Evolutionary conservation across 495 filamentous ascomycete genomes (phyloP).

Genomic region (Penicillium fimorum): DNA sequence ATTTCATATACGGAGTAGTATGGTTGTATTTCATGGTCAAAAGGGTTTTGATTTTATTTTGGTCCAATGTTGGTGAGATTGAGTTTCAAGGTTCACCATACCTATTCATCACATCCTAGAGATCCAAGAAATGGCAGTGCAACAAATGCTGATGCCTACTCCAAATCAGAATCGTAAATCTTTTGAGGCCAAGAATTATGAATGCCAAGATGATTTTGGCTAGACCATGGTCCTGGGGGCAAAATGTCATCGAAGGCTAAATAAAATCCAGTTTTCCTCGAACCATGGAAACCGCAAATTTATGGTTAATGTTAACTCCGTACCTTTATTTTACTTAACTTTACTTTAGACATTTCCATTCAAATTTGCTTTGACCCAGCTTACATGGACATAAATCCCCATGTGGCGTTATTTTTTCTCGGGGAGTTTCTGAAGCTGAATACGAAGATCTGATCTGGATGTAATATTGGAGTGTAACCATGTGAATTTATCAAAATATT

Average conservation of each 20-base stretch:
- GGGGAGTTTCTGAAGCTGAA: conserved; percentile 25
- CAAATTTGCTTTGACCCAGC: conserved; percentile 7
- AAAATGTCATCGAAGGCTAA: conserved; percentile 31
- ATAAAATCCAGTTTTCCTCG: conserved; percentile 20
- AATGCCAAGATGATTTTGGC: conserved; percentile 20
- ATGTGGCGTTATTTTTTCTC: conserved; percentile 27
- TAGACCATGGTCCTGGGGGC: conserved; percentile 7
- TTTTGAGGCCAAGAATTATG: conserved; percentile 12
- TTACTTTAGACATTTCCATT: conserved; percentile 4
- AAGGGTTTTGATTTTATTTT: conserved; percentile 1
- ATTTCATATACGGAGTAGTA: neutral
- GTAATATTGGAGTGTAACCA: neutral
- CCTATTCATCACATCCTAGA: neutral
- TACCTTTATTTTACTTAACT: conserved; percentile 6
- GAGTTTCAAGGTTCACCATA: neutral
- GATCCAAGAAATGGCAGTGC: neutral
- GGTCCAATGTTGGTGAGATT: neutral
- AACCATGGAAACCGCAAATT: conserved; percentile 20
- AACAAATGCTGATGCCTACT: conserved; percentile 13
- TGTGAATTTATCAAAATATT: neutral
- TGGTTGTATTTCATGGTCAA: neutral
- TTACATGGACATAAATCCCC: conserved; percentile 27
- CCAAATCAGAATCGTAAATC: neutral
- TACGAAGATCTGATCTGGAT: conserved; percentile 25
- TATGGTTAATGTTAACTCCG: conserved; percentile 7